A percentile compares a stretch with the other conserved stretches of the same genome.
These are phyloP conservation scores for Phytopythium ostracodes DNA, from an alignment of 352 stramenopile genomes.

Conservation along the genomic window DNA sequence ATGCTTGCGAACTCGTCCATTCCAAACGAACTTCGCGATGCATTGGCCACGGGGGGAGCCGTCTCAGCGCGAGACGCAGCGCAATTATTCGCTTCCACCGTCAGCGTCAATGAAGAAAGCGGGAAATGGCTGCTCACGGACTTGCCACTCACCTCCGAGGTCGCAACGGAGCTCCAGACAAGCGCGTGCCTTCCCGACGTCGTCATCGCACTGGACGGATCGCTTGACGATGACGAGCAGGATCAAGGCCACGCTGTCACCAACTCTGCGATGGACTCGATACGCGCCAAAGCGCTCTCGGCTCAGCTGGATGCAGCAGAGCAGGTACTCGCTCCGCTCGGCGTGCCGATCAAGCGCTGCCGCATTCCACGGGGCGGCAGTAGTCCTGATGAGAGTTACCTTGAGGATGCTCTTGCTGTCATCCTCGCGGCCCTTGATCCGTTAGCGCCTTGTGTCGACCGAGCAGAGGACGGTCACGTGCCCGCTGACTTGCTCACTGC, in stretches of 20 bases:
- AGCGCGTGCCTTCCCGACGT: conserved; percentile 42
- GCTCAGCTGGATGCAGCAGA: neutral
- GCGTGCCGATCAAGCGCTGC: conserved; percentile 8
- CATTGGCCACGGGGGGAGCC: neutral
- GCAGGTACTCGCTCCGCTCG: neutral
- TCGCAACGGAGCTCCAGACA: conserved; percentile 30
- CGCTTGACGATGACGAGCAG: conserved; percentile 12
- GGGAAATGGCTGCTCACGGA: conserved; percentile 49
- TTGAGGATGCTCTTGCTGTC: conserved; percentile 23
- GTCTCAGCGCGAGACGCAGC: neutral
- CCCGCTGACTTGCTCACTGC: neutral
- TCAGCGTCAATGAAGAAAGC: neutral
- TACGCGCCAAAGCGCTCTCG: neutral
- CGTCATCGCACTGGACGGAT: conserved; percentile 37
- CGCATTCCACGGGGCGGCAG: neutral
- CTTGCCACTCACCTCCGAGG: conserved; percentile 33
- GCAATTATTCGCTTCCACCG: neutral
- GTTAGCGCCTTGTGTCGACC: conserved; percentile 39
- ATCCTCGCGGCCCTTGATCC: conserved; percentile 33
- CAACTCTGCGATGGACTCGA: neutral
- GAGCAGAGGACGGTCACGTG: conserved; percentile 32
- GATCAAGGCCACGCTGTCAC: conserved; percentile 1
- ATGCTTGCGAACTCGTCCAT: neutral
- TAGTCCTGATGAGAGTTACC: conserved; percentile 5
- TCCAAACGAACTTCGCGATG: neutral